Conservation (phyloP, 2,329 filamentous ascomycete species). For the Cercospora zeina region DNA sequence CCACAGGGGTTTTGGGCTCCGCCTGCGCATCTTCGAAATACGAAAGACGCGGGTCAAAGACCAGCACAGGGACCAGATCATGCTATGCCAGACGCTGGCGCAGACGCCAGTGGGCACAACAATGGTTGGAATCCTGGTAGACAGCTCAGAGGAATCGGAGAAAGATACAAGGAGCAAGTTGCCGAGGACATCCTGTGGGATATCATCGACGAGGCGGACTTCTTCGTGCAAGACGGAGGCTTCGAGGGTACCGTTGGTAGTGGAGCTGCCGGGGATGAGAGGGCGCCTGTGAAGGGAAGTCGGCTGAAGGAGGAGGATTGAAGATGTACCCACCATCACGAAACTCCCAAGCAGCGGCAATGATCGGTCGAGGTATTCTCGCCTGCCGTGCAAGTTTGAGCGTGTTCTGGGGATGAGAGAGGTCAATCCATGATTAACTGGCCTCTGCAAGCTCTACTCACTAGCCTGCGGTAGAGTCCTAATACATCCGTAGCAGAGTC, state of each 20-base stretch:
- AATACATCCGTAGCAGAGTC: constrained; percentile 72
- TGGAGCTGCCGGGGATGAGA: constrained; percentile 29
- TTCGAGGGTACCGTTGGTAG: constrained; percentile 39
- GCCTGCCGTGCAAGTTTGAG: neutral
- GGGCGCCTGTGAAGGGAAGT: constrained; percentile 26
- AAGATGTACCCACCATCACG: neutral
- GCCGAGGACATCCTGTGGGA: constrained; percentile 93
- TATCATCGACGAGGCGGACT: constrained; percentile 90
- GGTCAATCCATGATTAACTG: neutral
- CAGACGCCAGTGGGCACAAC: constrained; percentile 27
- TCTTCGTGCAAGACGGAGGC: constrained; percentile 70
- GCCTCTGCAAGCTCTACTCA: constrained; percentile 4
- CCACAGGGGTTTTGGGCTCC: constrained; percentile 82
- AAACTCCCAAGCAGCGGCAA: neutral
- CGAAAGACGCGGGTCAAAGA: constrained; percentile 20
- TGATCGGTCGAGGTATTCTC: neutral
- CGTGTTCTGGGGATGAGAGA: neutral
- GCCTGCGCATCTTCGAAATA: constrained; percentile 56
- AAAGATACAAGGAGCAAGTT: constrained; percentile 89
- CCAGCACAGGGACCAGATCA: constrained; percentile 36
- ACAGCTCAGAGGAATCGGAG: constrained; percentile 62
- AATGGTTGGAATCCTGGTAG: constrained; percentile 40
- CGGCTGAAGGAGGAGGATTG: constrained; percentile 30
- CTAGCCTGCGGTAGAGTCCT: constrained; percentile 27
- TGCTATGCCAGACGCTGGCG: constrained; percentile 36